These are phyloP conservation scores for Arthroderma sp. DNA, from an alignment of 2,329 filamentous ascomycete species.

Conservation along the genomic window DNA sequence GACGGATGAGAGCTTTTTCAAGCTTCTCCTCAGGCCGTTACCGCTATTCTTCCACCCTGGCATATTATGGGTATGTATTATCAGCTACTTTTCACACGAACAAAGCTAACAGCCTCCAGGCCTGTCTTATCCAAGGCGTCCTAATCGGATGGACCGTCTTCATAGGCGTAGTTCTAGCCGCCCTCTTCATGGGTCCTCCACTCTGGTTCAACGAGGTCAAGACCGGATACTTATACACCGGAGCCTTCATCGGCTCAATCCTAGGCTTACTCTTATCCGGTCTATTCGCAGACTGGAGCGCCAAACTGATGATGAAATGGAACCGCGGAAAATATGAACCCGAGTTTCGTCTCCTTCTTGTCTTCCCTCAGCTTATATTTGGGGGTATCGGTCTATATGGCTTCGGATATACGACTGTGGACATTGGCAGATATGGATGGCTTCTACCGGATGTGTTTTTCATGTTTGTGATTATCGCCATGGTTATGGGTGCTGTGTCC, in stretches of 20 bases:
- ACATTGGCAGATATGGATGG: conserved; percentile 53
- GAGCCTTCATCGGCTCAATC: conserved; percentile 72
- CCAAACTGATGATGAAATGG: conserved; percentile 53
- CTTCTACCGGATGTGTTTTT: conserved; percentile 70
- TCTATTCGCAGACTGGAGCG: conserved; percentile 57
- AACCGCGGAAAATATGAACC: conserved; percentile 82
- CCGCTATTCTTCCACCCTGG: conserved; percentile 74
- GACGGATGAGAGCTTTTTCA: conserved; percentile 59
- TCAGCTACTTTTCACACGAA: neutral
- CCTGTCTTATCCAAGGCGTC: conserved; percentile 67
- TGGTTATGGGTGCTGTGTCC: conserved; percentile 82
- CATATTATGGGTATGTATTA: conserved; percentile 56
- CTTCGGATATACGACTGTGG: conserved; percentile 60
- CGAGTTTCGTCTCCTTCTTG: conserved; percentile 73
- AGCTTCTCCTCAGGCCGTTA: conserved; percentile 57
- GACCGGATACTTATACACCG: conserved; percentile 77
- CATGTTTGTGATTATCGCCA: conserved; percentile 68
- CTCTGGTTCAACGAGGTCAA: conserved; percentile 69
- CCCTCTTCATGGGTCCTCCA: conserved; percentile 67
- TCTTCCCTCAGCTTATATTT: conserved; percentile 67
- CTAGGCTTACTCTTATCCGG: conserved; percentile 66
- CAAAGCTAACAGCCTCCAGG: conserved; percentile 19
- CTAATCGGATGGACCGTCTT: conserved; percentile 95
- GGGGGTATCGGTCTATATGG: conserved; percentile 70
- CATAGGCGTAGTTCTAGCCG: conserved; percentile 70